Evolutionary conservation across 805 yeast species (phyloP), one percentile per base, ranked within the genome.

Genomic region (Candida dendrica): DNA sequence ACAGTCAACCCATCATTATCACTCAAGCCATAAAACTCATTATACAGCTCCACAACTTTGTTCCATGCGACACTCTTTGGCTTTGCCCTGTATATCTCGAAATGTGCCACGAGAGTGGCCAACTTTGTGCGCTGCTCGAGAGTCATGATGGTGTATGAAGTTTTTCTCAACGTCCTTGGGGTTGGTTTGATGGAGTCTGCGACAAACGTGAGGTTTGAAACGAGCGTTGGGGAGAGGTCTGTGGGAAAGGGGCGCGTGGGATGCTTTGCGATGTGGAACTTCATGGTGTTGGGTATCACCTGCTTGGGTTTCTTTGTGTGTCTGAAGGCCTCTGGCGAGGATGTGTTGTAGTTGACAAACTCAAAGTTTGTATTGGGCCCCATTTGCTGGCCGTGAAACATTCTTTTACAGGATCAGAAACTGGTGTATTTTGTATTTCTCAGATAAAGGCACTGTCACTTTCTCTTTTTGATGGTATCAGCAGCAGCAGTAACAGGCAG

Each of bases 291-390:
- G 13, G 47, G 44, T 37, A 40, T 40, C n/a, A 17, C 20, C 8
- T 15, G 6, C 29, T 32, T 40, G 5, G 13, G 31, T 36, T 16
- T 37, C 19, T 37, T 43, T 5, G 24, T 16, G 2, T 34, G 32
- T 26, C 32, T 41, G 13, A 43, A 40, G 2, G 18, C 16, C 19
- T 35, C 15, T 3, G 31, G 14, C 1, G 27, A 13, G 6, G 42
- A 31, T 4, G 22, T 27, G 29, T 35, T 35, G 27, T 43, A 43
- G 33, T 38, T 43, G 4, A 38, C 38, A 32, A 43, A 43, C 31
- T 40, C 32, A 16, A 43, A 34, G 14, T 31, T 35, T 18, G 38
- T 38, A n/a, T 30, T 31, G 11, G 30, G 38, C 16, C 30, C n/a
- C 15, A 34, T 19, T 29, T 31, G 31, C 30, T 42, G 36, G 2